These are phyloP conservation scores for Trichomonas vaginalis DNA, from an alignment of 208 protist genomes.

Conservation along the genomic window DNA sequence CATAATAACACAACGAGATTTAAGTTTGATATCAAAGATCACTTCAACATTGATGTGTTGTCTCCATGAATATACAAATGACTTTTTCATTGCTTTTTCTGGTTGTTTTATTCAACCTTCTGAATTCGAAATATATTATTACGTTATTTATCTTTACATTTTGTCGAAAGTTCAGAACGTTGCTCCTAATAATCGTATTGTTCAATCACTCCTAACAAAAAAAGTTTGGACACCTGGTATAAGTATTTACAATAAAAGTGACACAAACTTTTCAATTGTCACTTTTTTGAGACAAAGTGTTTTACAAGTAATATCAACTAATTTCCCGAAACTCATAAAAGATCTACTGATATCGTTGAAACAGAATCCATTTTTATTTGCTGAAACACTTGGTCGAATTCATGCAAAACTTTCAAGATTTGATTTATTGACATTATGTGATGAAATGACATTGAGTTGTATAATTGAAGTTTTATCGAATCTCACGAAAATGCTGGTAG, in stretches of 20 bases:
- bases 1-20: background rate
- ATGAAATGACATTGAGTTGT: background rate
- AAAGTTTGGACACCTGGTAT: background rate
- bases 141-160: background rate
- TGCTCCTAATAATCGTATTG: background rate
- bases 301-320: background rate
- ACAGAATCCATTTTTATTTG: background rate
- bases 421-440: background rate
- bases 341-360: background rate
- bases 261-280: background rate
- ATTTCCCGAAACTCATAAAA: background rate
- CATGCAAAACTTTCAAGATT: background rate
- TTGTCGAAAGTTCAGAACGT: background rate
- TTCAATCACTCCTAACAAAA: background rate
- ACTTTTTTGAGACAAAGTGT: background rate
- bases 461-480: background rate
- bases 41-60: background rate
- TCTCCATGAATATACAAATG: background rate
- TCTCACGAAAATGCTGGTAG: background rate
- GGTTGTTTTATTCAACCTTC: background rate
- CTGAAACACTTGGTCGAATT: background rate
- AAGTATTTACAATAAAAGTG: background rate
- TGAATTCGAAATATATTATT: background rate
- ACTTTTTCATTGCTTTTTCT: background rate
- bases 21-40: background rate